Evolutionary conservation across 2,329 filamentous ascomycete genomes (phyloP).

Genomic region (Juglanconis juglandina): DNA sequence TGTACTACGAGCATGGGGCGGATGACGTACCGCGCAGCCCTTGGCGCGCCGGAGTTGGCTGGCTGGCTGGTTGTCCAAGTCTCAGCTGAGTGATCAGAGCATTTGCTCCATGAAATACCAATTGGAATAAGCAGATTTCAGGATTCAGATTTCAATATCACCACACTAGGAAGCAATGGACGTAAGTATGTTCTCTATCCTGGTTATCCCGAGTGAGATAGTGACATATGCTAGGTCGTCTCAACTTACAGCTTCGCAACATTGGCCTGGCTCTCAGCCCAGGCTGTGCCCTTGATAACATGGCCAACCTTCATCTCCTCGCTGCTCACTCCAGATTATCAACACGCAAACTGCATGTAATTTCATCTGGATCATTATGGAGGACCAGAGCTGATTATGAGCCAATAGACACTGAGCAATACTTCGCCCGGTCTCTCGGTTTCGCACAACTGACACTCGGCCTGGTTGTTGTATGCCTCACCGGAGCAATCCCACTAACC

Average conservation of each 20-base stretch:
- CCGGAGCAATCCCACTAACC: conserved; percentile 65
- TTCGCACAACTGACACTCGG: conserved; percentile 64
- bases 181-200: conserved; percentile 7
- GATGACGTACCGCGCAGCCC: neutral
- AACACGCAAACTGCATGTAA: conserved; percentile 29
- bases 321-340: conserved; percentile 36
- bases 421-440: conserved; percentile 70
- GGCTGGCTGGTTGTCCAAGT: too few species aligned
- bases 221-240: conserved; percentile 37
- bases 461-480: conserved; percentile 62
- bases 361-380: neutral
- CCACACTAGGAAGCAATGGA: conserved; percentile 7
- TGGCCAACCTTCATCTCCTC: conserved; percentile 47
- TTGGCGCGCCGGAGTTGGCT: neutral
- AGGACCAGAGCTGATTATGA: neutral
- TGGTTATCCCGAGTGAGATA: neutral
- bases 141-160: neutral
- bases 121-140: neutral
- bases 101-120: neutral
- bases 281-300: conserved; percentile 44
- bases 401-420: conserved; percentile 60
- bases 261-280: conserved; percentile 47
- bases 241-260: conserved; percentile 50
- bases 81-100: neutral
- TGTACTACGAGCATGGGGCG: neutral